A percentile compares a stretch with the other conserved stretches of the same genome.
Conservation (phyloP, 1,284 basidiomycete genomes). For the Rhodotorula glutinis region DNA sequence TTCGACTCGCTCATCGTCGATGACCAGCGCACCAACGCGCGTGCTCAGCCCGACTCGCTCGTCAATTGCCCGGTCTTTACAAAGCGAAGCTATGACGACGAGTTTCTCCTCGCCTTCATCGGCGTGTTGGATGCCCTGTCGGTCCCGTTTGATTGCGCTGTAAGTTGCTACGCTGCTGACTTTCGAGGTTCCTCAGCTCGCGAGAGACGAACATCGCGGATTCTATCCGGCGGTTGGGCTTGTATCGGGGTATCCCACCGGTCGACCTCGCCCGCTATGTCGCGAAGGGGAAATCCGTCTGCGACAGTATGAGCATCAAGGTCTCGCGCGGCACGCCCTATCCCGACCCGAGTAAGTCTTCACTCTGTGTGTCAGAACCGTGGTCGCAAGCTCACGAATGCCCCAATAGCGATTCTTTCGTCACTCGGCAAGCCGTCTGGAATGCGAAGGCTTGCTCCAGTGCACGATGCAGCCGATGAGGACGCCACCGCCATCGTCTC, state of each 20-base stretch:
- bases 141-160: neutral
- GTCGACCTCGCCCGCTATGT: slow-evolving; percentile 4
- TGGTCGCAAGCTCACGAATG: no score
- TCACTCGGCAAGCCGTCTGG: neutral
- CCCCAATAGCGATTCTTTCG: neutral
- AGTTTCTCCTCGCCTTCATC: slow-evolving; percentile 33
- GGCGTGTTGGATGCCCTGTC: slow-evolving; percentile 32
- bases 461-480: slow-evolving; percentile 18
- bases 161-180: neutral
- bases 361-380: no score
- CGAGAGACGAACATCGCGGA: slow-evolving; percentile 16
- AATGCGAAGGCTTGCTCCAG: neutral
- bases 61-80: slow-evolving; percentile 24
- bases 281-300: slow-evolving; percentile 7
- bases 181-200: slow-evolving; percentile 1
- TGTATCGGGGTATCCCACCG: slow-evolving; percentile 2
- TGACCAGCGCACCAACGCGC: slow-evolving; percentile 24
- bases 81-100: slow-evolving; percentile 17
- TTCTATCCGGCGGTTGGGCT: neutral
- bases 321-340: slow-evolving; percentile 17
- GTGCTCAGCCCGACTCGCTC: slow-evolving; percentile 25
- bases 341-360: slow-evolving; percentile 15
- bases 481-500: neutral
- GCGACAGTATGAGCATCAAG: slow-evolving; percentile 17
- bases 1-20: slow-evolving; percentile 26